Evolutionary conservation across 1,284 basidiomycete species (phyloP).

Genomic region (Polyporus tsugae): DNA sequence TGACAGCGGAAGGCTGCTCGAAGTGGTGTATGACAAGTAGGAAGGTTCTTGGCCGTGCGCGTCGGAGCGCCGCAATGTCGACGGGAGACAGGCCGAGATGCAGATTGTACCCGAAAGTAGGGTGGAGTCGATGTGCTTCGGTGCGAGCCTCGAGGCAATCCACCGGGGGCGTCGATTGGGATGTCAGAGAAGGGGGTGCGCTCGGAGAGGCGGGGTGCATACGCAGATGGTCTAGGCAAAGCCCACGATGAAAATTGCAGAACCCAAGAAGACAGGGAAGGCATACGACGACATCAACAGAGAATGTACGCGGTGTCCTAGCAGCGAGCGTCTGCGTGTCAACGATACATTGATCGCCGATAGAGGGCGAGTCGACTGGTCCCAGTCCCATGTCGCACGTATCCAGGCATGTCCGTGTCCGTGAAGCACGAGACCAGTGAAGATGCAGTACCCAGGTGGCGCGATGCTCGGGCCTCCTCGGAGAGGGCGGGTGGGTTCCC

Average conservation of each 20-base stretch:
- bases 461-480: neutral
- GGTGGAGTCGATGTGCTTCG: conserved; percentile 8
- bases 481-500: neutral
- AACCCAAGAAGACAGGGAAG: neutral
- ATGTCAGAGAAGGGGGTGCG: neutral
- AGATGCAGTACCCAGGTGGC: neutral
- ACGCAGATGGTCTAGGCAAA: neutral
- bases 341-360: conserved; percentile 2
- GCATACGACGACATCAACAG: neutral
- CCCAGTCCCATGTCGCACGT: neutral
- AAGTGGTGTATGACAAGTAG: neutral
- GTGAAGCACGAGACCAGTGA: too few species aligned
- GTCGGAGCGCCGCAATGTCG: neutral
- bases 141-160: neutral
- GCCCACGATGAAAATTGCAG: conserved; percentile 1
- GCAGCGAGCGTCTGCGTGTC: neutral
- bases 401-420: neutral
- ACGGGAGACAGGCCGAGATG: neutral
- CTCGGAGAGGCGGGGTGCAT: neutral
- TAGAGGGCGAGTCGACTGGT: neutral
- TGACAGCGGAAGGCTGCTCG: neutral
- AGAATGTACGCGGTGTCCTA: neutral
- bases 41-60: neutral
- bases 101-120: neutral
- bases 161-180: neutral